Conservation (phyloP, 768 basidiomycete genomes). For the Auricularia sp. region DNA sequence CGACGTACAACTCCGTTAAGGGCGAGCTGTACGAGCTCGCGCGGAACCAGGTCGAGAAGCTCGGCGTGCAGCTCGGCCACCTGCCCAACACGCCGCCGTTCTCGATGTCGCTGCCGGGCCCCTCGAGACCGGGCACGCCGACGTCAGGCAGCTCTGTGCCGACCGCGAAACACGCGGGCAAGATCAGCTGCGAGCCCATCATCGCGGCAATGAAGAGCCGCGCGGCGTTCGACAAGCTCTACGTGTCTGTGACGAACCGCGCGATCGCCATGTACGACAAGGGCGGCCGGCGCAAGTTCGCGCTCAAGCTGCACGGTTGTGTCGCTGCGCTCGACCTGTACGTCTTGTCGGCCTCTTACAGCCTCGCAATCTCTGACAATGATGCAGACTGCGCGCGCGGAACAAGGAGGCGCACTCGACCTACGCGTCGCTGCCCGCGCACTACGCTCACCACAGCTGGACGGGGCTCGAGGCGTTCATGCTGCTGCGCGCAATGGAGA, state of each 20-base stretch:
- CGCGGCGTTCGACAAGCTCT: conserved; percentile 67
- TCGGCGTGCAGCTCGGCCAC: conserved; percentile 66
- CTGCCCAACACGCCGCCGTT: conserved; percentile 70
- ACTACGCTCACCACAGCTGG: conserved; percentile 78
- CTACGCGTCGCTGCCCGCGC: conserved; percentile 73
- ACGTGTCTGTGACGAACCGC: conserved; percentile 62
- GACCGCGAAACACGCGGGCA: conserved; percentile 6
- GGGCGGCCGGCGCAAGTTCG: conserved; percentile 77
- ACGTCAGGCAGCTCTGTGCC: neutral
- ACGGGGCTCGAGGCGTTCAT: conserved; percentile 69
- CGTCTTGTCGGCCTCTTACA: conserved; percentile 21
- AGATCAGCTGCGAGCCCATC: conserved; percentile 54
- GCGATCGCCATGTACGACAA: conserved; percentile 78
- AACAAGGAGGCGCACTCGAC: conserved; percentile 53
- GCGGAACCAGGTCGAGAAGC: conserved; percentile 77
- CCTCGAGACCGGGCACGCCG: conserved; percentile 10
- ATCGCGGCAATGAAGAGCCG: conserved; percentile 42
- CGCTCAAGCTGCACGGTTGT: conserved; percentile 73
- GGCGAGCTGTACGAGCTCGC: conserved; percentile 90
- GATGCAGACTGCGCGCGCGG: conserved; percentile 53
- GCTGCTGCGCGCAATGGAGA: conserved; percentile 62
- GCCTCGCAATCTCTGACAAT: neutral
- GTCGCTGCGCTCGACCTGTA: conserved; percentile 86
- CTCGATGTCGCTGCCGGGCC: conserved; percentile 30
- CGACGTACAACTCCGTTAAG: conserved; percentile 60